Evolutionary conservation across 2,329 filamentous ascomycete species (phyloP).

Genomic region (Nigrospora sphaerica): DNA sequence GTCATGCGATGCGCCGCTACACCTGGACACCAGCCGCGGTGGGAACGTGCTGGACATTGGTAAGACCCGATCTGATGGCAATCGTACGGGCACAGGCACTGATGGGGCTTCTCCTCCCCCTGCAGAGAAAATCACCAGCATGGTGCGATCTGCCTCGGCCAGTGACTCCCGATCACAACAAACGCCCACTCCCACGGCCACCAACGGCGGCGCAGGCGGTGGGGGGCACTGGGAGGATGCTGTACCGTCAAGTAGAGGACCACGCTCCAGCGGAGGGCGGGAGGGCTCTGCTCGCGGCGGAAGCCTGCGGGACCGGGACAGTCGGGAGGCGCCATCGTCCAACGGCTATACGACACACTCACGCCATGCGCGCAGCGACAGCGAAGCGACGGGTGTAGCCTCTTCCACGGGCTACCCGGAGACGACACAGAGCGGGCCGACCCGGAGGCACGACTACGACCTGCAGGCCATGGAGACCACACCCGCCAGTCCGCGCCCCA

Average conservation of each 20-base stretch:
- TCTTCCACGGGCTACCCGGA: conserved; percentile 79
- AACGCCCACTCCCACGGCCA: conserved; percentile 45
- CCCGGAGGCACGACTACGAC: conserved; percentile 85
- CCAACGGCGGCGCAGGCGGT: too few relatives aligned
- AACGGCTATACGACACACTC: conserved; percentile 37
- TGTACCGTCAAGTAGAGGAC: conserved; percentile 44
- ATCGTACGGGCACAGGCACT: conserved; percentile 6
- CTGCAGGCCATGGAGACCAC: conserved; percentile 92
- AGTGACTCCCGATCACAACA: conserved; percentile 52
- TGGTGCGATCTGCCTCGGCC: conserved; percentile 75
- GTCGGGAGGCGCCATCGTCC: conserved; percentile 36
- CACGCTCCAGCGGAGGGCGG: conserved; percentile 8
- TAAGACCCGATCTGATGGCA: conserved; percentile 29
- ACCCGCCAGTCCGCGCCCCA: conserved; percentile 63
- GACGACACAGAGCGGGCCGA: conserved; percentile 60
- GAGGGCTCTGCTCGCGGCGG: conserved; percentile 16
- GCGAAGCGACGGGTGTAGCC: conserved; percentile 63
- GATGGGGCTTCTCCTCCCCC: conserved; percentile 13
- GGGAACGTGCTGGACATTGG: conserved; percentile 90
- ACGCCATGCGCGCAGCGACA: conserved; percentile 69
- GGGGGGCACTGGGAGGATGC: conserved; percentile 61
- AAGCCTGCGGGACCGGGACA: conserved; percentile 28
- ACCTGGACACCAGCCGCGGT: conserved; percentile 84
- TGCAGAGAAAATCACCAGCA: conserved; percentile 87
- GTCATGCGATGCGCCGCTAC: conserved; percentile 84